These are phyloP conservation scores for Penicillium sp. DNA, from an alignment of 2,329 filamentous ascomycete genomes.

Conservation along the genomic window DNA sequence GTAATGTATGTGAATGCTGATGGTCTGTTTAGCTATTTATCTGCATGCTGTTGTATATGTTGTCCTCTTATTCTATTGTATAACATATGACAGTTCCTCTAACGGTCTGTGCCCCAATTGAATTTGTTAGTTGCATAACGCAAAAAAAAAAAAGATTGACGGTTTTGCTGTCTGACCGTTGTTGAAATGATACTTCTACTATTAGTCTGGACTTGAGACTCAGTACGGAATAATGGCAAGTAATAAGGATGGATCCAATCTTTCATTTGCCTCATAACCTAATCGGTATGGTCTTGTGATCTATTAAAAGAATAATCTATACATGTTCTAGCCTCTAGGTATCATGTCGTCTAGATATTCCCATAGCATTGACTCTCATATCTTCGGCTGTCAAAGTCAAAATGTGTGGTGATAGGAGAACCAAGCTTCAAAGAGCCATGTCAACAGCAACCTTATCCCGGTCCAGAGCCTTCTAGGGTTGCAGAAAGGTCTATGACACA, in stretches of 20 bases:
- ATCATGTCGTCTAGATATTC: not conserved
- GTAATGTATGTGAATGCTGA: not conserved
- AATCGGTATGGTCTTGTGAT: no score
- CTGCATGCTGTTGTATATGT: not conserved
- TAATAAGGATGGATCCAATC: not conserved
- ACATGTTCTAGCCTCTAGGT: not conserved
- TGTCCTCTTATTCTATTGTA: not conserved
- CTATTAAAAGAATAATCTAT: no score
- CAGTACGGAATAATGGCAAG: not conserved
- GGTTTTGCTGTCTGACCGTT: not conserved
- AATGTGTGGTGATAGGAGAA: not conserved
- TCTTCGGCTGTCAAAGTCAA: not conserved
- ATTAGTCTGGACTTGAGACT: not conserved
- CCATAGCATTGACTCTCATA: not conserved
- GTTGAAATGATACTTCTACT: not conserved
- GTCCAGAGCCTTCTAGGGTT: not conserved
- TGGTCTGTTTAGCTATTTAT: not conserved
- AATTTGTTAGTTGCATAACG: conserved; percentile 2
- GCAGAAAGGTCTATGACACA: not conserved
- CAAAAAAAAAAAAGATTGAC: not conserved
- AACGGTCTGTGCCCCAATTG: conserved; percentile 1
- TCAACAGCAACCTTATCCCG: not conserved
- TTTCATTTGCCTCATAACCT: not conserved
- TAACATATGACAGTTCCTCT: not conserved
- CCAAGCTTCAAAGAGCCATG: conserved; percentile 5